Conservation (phyloP, 345 rosid species). For the Murraya koenigii region DNA sequence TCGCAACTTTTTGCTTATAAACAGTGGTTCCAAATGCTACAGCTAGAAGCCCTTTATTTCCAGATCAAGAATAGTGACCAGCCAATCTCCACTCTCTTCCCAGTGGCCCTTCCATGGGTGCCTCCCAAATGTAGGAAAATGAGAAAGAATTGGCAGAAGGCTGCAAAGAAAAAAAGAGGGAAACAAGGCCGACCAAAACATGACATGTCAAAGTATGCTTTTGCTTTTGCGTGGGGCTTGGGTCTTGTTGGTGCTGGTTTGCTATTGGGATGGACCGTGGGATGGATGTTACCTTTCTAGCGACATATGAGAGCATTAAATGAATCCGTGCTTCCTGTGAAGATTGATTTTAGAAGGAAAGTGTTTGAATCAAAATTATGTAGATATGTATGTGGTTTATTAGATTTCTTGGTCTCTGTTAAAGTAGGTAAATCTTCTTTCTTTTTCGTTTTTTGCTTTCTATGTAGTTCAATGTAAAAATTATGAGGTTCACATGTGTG, state of each 20-base stretch:
- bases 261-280: slow-evolving; percentile 93
- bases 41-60: slow-evolving; percentile 68
- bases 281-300: slow-evolving; percentile 81
- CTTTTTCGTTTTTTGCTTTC: not conserved
- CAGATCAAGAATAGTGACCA: slow-evolving; percentile 57
- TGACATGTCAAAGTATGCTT: slow-evolving; percentile 42
- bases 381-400: slow-evolving; percentile 4
- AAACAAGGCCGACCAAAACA: slow-evolving; percentile 31
- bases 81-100: slow-evolving; percentile 44
- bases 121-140: slow-evolving; percentile 39
- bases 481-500: slow-evolving; percentile 21
- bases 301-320: not conserved
- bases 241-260: slow-evolving; percentile 95
- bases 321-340: slow-evolving; percentile 3
- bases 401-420: slow-evolving; percentile 4
- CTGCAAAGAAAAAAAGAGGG: slow-evolving; percentile 33
- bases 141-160: slow-evolving; percentile 31
- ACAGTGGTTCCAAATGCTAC: slow-evolving; percentile 85
- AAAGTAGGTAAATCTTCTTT: not conserved
- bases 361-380: slow-evolving; percentile 8
- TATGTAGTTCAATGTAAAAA: slow-evolving; percentile 6
- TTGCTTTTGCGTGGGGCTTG: slow-evolving; percentile 73
- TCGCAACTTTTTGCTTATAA: slow-evolving; percentile 90
- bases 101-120: slow-evolving; percentile 53
- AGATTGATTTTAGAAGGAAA: slow-evolving; percentile 14